Percentiles rank a stretch among this genome's conserved stretches.
Conservation (phyloP, 768 basidiomycete species). For the Trametes punicea region DNA sequence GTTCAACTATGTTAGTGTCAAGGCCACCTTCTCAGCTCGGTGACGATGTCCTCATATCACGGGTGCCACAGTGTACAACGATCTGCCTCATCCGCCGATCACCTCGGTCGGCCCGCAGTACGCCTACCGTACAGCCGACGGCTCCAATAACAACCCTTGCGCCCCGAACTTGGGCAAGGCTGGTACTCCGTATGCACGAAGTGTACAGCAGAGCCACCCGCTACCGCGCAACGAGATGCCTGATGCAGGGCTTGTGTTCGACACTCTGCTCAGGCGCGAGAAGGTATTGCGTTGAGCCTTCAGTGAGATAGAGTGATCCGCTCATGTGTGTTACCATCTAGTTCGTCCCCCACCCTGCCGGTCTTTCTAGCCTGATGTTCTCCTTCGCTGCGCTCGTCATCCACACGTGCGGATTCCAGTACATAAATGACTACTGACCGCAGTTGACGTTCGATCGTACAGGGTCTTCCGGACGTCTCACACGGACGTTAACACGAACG, state of each 20-base stretch:
- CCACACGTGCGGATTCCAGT: constrained; percentile 50
- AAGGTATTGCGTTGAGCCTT: constrained; percentile 39
- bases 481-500: constrained; percentile 62
- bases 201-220: constrained; percentile 67
- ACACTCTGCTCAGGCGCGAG: constrained; percentile 71
- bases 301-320: neutral
- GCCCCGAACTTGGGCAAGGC: constrained; percentile 75
- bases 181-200: constrained; percentile 76
- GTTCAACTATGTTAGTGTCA: constrained; percentile 53
- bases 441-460: no score
- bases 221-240: constrained; percentile 68
- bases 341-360: constrained; percentile 76
- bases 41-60: neutral
- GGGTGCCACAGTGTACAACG: constrained; percentile 63
- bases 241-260: constrained; percentile 78
- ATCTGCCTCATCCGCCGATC: constrained; percentile 74
- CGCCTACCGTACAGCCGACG: constrained; percentile 73
- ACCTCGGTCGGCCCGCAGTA: constrained; percentile 63
- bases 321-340: constrained; percentile 25
- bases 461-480: constrained; percentile 86
- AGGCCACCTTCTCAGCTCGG: neutral
- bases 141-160: constrained; percentile 69
- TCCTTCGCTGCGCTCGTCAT: constrained; percentile 80
- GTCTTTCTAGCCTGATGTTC: constrained; percentile 78
- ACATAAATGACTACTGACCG: no score